These are phyloP conservation scores for Gossypium anomalum DNA, from an alignment of 345 rosid genomes.

Conservation along the genomic window DNA sequence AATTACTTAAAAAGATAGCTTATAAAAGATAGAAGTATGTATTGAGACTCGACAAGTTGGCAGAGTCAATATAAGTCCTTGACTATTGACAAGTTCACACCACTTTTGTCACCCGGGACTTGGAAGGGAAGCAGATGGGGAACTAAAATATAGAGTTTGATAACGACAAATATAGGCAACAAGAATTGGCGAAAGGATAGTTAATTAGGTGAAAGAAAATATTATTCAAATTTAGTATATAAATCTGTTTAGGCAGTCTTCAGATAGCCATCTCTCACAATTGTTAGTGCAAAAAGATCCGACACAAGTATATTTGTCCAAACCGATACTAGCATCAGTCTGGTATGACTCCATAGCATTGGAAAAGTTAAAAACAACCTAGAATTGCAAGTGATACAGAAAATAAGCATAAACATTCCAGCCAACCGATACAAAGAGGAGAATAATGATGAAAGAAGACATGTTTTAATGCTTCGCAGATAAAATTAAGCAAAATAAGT, in stretches of 20 bases:
- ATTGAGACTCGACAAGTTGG: not conserved
- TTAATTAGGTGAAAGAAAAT: not conserved
- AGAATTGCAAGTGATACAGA: not conserved
- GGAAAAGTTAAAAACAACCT: slow-evolving; percentile 1
- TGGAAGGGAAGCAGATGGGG: not conserved
- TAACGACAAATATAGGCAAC: not conserved
- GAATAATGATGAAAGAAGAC: not conserved
- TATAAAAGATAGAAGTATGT: not conserved
- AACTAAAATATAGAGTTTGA: not conserved
- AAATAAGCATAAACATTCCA: not conserved
- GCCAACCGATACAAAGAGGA: not conserved
- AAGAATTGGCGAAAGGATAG: not conserved
- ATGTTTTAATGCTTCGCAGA: not conserved
- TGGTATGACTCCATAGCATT: not conserved
- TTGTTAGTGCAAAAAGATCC: not conserved
- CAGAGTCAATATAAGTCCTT: not conserved
- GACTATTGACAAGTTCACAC: not conserved
- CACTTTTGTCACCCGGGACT: not conserved
- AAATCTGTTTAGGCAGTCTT: not conserved
- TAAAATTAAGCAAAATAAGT: not conserved
- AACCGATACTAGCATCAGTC: not conserved
- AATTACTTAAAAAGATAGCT: not conserved
- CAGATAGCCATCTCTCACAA: not conserved
- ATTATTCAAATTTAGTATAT: not conserved
- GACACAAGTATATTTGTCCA: not conserved